Percentiles rank a stretch among this genome's conserved stretches.
Evolutionary conservation across 176 grass and related monocot species (phyloP).

Genomic region (Zoysia japonica): DNA sequence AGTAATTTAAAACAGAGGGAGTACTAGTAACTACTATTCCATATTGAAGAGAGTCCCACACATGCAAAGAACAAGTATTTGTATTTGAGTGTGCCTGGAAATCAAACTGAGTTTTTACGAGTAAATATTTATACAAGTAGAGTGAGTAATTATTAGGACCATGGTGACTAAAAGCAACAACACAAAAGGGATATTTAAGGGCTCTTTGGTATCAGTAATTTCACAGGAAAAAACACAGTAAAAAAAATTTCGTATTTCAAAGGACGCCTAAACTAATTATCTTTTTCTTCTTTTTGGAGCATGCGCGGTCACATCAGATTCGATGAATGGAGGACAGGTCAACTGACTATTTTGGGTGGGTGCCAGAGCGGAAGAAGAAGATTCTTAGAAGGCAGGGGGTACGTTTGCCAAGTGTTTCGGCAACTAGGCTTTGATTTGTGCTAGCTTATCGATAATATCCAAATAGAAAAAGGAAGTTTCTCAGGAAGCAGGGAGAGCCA

Average conservation of each 20-base stretch:
- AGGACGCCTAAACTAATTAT: no score
- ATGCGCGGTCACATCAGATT: background rate
- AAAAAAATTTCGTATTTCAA: no score
- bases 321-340: constrained; percentile 7
- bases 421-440: constrained; percentile 12
- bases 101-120: background rate
- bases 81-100: background rate
- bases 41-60: no score
- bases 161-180: background rate
- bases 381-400: constrained; percentile 43
- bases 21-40: no score
- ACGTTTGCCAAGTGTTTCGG: background rate
- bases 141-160: background rate
- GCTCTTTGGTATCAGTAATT: no score
- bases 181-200: background rate
- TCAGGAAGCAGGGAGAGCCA: background rate
- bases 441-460: background rate
- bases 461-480: constrained; percentile 38
- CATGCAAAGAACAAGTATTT: background rate
- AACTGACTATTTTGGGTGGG: background rate
- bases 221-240: no score
- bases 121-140: background rate
- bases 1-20: no score
- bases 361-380: constrained; percentile 28
- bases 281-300: no score